These are phyloP conservation scores for Chalciporus pseudorubinellus DNA, from an alignment of 768 basidiomycete genomes.

Conservation along the genomic window DNA sequence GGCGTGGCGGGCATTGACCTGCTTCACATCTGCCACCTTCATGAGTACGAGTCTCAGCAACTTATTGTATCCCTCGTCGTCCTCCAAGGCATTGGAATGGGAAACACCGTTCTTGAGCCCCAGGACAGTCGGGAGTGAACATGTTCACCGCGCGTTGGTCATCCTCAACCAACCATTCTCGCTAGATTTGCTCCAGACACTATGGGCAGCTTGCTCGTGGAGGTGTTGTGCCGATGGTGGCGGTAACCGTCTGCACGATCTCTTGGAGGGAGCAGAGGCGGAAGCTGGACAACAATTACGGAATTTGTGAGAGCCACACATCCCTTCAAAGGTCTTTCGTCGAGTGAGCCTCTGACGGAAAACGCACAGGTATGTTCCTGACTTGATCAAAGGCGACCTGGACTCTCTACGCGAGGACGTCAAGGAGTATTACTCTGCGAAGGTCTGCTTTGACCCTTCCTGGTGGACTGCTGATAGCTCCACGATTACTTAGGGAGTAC, in stretches of 20 bases:
- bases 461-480: neutral
- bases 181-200: conserved; percentile 50
- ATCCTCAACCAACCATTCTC: conserved; percentile 91
- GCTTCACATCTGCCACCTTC: neutral
- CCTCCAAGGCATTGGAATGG: conserved; percentile 18
- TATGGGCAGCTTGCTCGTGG: conserved; percentile 57
- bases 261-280: conserved; percentile 18
- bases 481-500: conserved; percentile 53
- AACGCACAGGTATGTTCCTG: conserved; percentile 62
- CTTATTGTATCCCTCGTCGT: neutral
- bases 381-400: conserved; percentile 91
- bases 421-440: conserved; percentile 56
- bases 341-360: conserved; percentile 1
- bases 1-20: neutral
- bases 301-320: conserved; percentile 9
- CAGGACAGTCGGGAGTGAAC: neutral
- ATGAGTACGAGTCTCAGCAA: conserved; percentile 5
- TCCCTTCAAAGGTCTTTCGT: neutral
- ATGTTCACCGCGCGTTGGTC: conserved; percentile 55
- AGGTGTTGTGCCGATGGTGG: conserved; percentile 84
- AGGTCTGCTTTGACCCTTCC: conserved; percentile 40
- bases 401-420: conserved; percentile 86
- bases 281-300: conserved; percentile 9
- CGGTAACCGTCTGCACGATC: conserved; percentile 78
- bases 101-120: conserved; percentile 25